phyloP scores from a whole-genome alignment of 805 yeast species.

The Yamadazyma kitorensis region DNA sequence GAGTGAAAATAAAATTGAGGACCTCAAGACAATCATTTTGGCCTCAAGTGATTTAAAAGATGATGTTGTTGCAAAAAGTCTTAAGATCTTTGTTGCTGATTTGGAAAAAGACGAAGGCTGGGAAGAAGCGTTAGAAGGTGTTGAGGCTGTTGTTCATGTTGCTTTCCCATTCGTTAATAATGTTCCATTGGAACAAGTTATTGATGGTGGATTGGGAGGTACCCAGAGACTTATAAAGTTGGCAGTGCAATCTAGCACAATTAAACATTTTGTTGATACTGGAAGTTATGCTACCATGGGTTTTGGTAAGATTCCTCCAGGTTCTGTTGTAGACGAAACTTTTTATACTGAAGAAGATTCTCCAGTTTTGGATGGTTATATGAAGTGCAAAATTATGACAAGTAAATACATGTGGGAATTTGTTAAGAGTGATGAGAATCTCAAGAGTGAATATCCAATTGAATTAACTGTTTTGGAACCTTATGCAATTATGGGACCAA shows the following conservation, averaged over 20 bases:
- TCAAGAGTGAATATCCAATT: constrained; percentile 2
- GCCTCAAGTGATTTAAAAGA: constrained; percentile 5
- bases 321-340: constrained; percentile 2
- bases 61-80: neutral
- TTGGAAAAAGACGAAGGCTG: constrained; percentile 9
- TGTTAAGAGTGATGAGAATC: constrained; percentile 8
- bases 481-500: constrained; percentile 9
- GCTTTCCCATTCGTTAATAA: constrained; percentile 11
- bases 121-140: constrained; percentile 12
- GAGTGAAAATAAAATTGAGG: constrained; percentile 3
- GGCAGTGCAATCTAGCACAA: constrained; percentile 4
- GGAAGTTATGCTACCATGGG: constrained; percentile 1
- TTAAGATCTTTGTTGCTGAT: constrained; percentile 10
- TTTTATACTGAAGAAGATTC: constrained; percentile 1
- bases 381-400: constrained; percentile 8
- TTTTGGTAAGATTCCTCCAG: constrained; percentile 4
- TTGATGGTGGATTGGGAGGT: constrained; percentile 6
- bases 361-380: constrained; percentile 6
- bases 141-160: constrained; percentile 9
- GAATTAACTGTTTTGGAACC: constrained; percentile 7
- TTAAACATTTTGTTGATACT: constrained; percentile 7
- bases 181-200: constrained; percentile 7
- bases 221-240: constrained; percentile 4
- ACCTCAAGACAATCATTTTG: constrained; percentile 4
- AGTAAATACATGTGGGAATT: constrained; percentile 10